Percentiles rank a stretch among this genome's conserved stretches.
phyloP scores from a whole-genome alignment of 352 stramenopile genomes.

The Globisporangium cystogenes region DNA sequence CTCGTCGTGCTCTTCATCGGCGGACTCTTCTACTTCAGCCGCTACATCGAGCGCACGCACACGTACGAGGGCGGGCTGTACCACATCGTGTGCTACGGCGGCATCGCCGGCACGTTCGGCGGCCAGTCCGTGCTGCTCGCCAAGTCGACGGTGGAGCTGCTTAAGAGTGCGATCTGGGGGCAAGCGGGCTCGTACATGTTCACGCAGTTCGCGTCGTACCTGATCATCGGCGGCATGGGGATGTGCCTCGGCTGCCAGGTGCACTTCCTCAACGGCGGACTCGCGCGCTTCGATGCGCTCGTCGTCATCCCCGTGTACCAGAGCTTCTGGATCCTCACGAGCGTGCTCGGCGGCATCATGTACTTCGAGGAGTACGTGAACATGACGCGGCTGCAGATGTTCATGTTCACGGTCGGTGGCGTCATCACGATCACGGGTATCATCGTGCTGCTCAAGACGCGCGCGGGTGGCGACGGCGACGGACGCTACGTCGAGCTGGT shows the following conservation, averaged over 20 bases:
- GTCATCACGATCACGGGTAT: constrained; percentile 77
- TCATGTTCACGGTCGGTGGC: constrained; percentile 77
- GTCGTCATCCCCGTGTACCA: constrained; percentile 90
- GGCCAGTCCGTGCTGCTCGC: constrained; percentile 86
- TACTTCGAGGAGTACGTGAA: constrained; percentile 91
- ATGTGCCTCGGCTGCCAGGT: constrained; percentile 78
- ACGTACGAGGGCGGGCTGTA: constrained; percentile 60
- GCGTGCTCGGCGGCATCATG: constrained; percentile 88
- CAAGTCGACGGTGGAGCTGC: constrained; percentile 85
- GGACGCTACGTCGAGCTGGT: constrained; percentile 68
- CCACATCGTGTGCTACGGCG: constrained; percentile 86
- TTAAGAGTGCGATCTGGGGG: constrained; percentile 90
- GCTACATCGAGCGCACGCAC: constrained; percentile 74
- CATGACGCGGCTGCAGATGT: constrained; percentile 71
- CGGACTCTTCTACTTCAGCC: constrained; percentile 48
- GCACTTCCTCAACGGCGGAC: constrained; percentile 85
- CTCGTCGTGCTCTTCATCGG: constrained; percentile 65
- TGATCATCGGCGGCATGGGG: constrained; percentile 65
- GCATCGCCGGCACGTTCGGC: constrained; percentile 85
- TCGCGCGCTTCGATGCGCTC: constrained; percentile 87
- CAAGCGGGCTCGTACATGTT: constrained; percentile 71
- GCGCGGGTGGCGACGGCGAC: constrained; percentile 15
- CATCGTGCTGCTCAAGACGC: constrained; percentile 65
- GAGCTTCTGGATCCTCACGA: constrained; percentile 89
- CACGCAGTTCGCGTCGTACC: constrained; percentile 67